Base-by-base conservation (phyloP, 2,329 filamentous ascomycete species). In the Aspergillus viridinutans region DNA sequence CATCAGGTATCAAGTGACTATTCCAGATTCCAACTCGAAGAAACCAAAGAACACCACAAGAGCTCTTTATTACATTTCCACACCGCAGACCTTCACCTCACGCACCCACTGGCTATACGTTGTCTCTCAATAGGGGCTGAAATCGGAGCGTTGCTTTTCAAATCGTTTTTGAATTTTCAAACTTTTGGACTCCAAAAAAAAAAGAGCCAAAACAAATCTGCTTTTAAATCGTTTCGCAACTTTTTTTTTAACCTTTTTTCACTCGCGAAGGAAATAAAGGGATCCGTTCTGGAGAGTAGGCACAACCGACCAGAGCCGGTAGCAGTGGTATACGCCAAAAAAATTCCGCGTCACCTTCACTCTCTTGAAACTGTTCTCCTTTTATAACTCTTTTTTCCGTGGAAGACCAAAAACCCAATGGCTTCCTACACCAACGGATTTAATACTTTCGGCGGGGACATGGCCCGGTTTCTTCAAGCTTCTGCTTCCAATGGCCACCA, bases 181-280 rank as follows among this genome's bases (percentile, higher is more conserved):
- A 38, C 32, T 38, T 32, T 38, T 38, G 32, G 32, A 38, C 32
- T 38, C 32, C 14, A 38, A 32, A 23, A 23, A 47, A 47, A 25
- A 26, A 45, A 25, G 23, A 23, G 21, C 43, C 43, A 21, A 47
- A 47, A 26, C 10, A 23, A 47, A 47, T 47, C 43, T 25, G 43
- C 21, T 47, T 47, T 47, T 26, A 47, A 26, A 47, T 47, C 12
- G 43, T 47, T 25, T 20, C 20, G 28, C 8, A 17, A 17, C 9
- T 21, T 54, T 49, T 53, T 53, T 54, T 54, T 50, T 54, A 40
- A 54, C 35, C 47, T 49, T 49, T 54, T 54, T 54, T 54, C 47
- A 48, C 52, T 54, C 47, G 50, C 47, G 32, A 49, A 54, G 52
- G 52, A 54, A 54, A 54, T 40, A 54, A 54, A 54, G 52, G 45